Conservation (phyloP, 2,329 filamentous ascomycete genomes). For the Ceratocystis huliohia region DNA sequence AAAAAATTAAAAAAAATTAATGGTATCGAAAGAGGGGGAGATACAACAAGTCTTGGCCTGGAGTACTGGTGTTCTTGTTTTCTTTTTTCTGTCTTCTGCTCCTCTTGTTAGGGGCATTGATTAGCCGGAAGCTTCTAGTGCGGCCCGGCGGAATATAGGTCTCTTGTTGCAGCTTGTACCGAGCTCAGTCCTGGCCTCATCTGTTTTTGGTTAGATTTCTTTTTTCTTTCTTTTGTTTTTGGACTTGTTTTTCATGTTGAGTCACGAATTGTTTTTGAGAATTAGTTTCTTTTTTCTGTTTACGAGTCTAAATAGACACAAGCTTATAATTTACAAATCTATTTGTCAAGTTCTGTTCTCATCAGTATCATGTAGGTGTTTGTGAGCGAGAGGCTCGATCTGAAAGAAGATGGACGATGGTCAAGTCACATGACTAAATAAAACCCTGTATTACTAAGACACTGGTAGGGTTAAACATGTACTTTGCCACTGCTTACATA, state of each 20-base stretch:
- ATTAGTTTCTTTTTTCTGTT: no score
- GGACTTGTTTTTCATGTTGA: background rate
- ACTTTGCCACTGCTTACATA: background rate
- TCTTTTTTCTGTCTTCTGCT: conserved; percentile 15
- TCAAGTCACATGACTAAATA: background rate
- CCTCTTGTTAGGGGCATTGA: conserved; percentile 13
- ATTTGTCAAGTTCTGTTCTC: no score
- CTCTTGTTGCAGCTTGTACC: background rate
- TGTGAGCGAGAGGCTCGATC: no score
- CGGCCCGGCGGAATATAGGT: background rate
- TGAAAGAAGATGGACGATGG: background rate
- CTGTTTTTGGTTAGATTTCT: conserved; percentile 1
- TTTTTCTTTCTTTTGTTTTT: background rate
- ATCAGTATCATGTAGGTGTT: no score
- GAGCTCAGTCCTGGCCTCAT: background rate
- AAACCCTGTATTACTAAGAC: background rate
- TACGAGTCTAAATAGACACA: no score
- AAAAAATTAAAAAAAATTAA: background rate
- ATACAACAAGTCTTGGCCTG: background rate
- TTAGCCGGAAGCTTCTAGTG: background rate
- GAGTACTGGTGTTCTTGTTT: conserved; percentile 16
- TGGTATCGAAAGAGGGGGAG: background rate
- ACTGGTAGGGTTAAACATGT: background rate
- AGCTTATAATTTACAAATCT: no score
- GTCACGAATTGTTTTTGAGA: no score